Evolutionary conservation across 495 filamentous ascomycete genomes (phyloP).

Genomic region (Pseudoneurospora amorphoporcata): DNA sequence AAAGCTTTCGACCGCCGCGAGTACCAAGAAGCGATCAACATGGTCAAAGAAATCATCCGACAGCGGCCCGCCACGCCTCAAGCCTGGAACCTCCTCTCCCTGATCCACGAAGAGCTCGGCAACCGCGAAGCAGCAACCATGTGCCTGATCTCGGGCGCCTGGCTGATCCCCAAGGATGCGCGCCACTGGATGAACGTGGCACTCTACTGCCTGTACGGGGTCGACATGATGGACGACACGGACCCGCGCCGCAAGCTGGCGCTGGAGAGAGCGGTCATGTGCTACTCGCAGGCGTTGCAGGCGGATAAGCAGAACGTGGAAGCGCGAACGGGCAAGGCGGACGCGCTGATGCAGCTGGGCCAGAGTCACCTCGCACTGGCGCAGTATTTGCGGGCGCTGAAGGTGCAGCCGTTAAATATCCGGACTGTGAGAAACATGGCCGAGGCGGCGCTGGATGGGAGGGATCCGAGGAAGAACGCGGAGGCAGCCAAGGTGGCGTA

Average conservation of each 20-base stretch:
- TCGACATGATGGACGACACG: constrained; percentile 46
- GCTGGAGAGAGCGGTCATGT: constrained; percentile 50
- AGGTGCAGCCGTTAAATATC: constrained; percentile 46
- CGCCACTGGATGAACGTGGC: constrained; percentile 60
- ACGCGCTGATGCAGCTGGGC: constrained; percentile 32
- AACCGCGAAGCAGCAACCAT: constrained; percentile 55
- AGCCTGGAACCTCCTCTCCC: constrained; percentile 65
- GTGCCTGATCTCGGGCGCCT: constrained; percentile 60
- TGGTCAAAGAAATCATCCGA: constrained; percentile 59
- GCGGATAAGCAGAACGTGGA: constrained; percentile 49
- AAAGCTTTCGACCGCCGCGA: constrained; percentile 57
- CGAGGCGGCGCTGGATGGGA: constrained; percentile 50
- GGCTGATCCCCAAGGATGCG: constrained; percentile 57
- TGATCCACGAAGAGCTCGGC: constrained; percentile 59
- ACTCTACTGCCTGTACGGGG: constrained; percentile 43
- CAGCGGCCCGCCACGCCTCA: constrained; percentile 75
- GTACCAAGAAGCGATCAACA: constrained; percentile 51
- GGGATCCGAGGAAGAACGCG: constrained; percentile 32
- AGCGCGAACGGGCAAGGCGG: constrained; percentile 21
- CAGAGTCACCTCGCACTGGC: constrained; percentile 44
- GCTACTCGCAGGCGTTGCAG: constrained; percentile 58
- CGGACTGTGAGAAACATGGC: constrained; percentile 53
- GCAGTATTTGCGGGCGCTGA: constrained; percentile 56
- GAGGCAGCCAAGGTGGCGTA: constrained; percentile 51
- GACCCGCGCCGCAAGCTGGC: constrained; percentile 31